Percentiles rank a stretch among this genome's conserved stretches.
Evolutionary conservation across 805 yeast genomes (phyloP).

Genomic region (Yarrowia hollandica): DNA sequence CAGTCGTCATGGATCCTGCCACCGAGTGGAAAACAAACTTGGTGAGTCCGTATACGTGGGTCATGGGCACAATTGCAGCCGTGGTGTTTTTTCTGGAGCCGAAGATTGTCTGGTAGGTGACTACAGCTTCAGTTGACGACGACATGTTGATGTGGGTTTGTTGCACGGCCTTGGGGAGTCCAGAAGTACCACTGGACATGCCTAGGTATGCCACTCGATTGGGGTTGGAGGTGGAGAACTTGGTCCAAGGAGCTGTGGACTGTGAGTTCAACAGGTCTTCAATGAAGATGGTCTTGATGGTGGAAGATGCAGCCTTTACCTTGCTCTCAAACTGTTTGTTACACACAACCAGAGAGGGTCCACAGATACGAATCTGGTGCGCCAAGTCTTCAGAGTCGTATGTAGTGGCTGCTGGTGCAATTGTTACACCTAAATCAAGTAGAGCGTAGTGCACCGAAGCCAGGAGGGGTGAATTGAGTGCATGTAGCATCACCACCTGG

Average conservation of each 20-base stretch:
- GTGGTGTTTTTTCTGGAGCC: constrained; percentile 41
- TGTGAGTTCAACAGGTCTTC: not conserved
- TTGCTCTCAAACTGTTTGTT: not conserved
- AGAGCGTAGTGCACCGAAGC: constrained; percentile 6
- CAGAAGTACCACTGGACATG: constrained; percentile 46
- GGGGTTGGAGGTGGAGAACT: not conserved
- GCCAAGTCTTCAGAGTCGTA: not conserved
- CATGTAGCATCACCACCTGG: not conserved
- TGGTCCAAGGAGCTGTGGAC: not conserved
- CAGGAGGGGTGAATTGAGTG: not conserved
- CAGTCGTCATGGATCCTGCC: constrained; percentile 33
- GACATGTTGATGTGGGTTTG: constrained; percentile 58
- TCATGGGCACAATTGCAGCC: constrained; percentile 41
- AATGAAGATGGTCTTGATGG: not conserved
- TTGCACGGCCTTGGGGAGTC: constrained; percentile 78
- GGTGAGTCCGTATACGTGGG: constrained; percentile 40
- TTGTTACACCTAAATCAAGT: not conserved
- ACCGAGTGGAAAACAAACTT: constrained; percentile 36
- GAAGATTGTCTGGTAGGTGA: constrained; percentile 43
- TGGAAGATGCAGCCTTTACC: constrained; percentile 36
- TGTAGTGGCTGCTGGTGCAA: not conserved
- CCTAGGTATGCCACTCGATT: constrained; percentile 36
- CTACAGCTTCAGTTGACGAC: constrained; percentile 44
- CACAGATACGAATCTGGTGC: not conserved
- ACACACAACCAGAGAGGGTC: not conserved